These are phyloP conservation scores for Climacium dendroides DNA, from an alignment of 225 moss, liverwort and hornwort genomes.

Conservation along the genomic window DNA sequence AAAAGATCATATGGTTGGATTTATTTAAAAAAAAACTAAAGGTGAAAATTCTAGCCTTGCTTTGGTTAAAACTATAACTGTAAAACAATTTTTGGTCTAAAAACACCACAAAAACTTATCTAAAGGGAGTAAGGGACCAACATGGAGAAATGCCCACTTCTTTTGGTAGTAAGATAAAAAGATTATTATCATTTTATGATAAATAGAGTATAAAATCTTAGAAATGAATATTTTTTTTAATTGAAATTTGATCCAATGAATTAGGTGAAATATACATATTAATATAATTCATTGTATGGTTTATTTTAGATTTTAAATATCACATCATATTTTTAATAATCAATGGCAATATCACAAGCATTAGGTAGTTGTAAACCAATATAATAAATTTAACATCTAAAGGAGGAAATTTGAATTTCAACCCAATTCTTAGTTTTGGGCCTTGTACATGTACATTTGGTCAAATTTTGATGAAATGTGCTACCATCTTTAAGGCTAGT, in stretches of 20 bases:
- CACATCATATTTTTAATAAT: neutral
- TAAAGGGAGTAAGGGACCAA: too few relatives aligned
- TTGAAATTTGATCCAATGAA: neutral
- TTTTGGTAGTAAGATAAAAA: neutral
- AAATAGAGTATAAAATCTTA: neutral
- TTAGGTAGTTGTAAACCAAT: accelerated
- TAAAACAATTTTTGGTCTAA: neutral
- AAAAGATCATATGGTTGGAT: accelerated
- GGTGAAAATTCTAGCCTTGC: neutral
- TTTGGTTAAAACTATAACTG: neutral
- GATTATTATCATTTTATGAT: neutral
- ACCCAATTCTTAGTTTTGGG: neutral
- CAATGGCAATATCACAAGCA: neutral
- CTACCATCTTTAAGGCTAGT: too few relatives aligned
- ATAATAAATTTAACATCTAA: neutral
- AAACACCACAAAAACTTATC: neutral
- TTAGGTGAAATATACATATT: neutral
- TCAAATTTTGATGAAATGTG: too few relatives aligned
- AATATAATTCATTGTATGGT: neutral
- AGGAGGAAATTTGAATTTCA: neutral
- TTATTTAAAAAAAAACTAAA: neutral
- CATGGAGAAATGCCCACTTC: neutral
- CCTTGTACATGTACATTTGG: too few relatives aligned
- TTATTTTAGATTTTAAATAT: neutral
- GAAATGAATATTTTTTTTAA: neutral